phyloP scores from a whole-genome alignment of 768 basidiomycete species.

The Phaeotremella fagi region DNA sequence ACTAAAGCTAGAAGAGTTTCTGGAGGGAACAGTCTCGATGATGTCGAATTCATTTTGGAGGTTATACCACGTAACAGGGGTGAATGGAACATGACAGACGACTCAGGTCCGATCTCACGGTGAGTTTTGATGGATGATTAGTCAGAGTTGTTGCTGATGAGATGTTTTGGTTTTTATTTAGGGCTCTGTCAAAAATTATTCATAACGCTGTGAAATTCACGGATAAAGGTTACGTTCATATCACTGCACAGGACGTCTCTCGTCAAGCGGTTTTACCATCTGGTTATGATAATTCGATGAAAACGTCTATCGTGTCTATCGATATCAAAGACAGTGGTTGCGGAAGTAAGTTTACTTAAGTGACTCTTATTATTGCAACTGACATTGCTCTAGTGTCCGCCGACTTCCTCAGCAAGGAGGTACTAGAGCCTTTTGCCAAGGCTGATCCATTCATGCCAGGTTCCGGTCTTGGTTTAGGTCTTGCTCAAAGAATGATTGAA shows the following conservation, averaged over 20 bases:
- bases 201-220: conserved; percentile 44
- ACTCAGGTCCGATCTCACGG: conserved; percentile 32
- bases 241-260: conserved; percentile 42
- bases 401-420: conserved; percentile 35
- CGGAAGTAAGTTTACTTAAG: conserved; percentile 34
- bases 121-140: conserved; percentile 4
- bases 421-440: conserved; percentile 36
- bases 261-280: conserved; percentile 30
- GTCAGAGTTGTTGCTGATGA: background rate
- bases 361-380: background rate
- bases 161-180: background rate
- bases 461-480: conserved; percentile 38
- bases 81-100: conserved; percentile 31
- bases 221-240: conserved; percentile 35
- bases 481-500: conserved; percentile 44
- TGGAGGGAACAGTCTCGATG: conserved; percentile 24
- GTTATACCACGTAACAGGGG: conserved; percentile 39
- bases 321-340: conserved; percentile 41
- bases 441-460: conserved; percentile 39
- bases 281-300: conserved; percentile 38
- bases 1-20: conserved; percentile 24
- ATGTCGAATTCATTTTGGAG: conserved; percentile 43
- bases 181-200: conserved; percentile 39
- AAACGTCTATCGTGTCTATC: conserved; percentile 33
- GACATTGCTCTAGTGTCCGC: conserved; percentile 22